Percentiles rank a stretch among this genome's conserved stretches.
These are phyloP conservation scores for Linanthus parryae DNA, from an alignment of 148 eudicot genomes.

Conservation along the genomic window DNA sequence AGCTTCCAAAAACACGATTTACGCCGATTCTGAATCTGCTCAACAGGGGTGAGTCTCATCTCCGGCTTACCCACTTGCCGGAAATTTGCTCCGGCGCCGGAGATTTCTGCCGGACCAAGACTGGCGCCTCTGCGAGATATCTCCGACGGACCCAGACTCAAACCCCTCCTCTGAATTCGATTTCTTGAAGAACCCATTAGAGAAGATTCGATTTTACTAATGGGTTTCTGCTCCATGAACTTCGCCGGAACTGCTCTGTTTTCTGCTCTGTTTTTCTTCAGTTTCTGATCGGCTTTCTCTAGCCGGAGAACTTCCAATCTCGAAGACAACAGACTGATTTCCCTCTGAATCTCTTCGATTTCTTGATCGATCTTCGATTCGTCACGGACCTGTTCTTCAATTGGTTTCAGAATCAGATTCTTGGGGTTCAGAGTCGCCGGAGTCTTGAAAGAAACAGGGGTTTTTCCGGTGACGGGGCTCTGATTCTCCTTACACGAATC, in stretches of 20 bases:
- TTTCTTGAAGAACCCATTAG: conserved; percentile 35
- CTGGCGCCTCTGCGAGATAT: too few species aligned
- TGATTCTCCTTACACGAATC: conserved; percentile 60
- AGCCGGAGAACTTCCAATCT: conserved; percentile 50
- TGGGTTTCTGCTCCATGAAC: conserved; percentile 57
- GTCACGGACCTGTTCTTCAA: conserved; percentile 12
- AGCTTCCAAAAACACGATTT: conserved; percentile 89
- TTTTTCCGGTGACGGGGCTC: conserved; percentile 19
- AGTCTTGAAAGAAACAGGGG: conserved; percentile 21
- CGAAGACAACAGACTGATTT: conserved; percentile 48
- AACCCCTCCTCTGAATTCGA: conserved; percentile 55
- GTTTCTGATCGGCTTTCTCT: conserved; percentile 49
- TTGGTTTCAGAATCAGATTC: conserved; percentile 1
- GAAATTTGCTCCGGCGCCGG: conserved; percentile 25
- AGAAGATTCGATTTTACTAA: conserved; percentile 16
- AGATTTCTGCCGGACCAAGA: conserved; percentile 62
- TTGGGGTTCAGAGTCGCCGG: conserved; percentile 27
- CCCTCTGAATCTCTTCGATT: conserved; percentile 71
- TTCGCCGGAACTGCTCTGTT: conserved; percentile 52
- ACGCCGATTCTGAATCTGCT: conserved; percentile 40
- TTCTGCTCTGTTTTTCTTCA: conserved; percentile 35
- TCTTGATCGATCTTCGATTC: conserved; percentile 57
- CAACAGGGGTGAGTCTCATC: conserved; percentile 52
- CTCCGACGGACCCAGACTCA: conserved; percentile 72
- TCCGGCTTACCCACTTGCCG: conserved; percentile 35